Evolutionary conservation across 306 rosid genomes (phyloP).

Genomic region (Biancaea sappan): DNA sequence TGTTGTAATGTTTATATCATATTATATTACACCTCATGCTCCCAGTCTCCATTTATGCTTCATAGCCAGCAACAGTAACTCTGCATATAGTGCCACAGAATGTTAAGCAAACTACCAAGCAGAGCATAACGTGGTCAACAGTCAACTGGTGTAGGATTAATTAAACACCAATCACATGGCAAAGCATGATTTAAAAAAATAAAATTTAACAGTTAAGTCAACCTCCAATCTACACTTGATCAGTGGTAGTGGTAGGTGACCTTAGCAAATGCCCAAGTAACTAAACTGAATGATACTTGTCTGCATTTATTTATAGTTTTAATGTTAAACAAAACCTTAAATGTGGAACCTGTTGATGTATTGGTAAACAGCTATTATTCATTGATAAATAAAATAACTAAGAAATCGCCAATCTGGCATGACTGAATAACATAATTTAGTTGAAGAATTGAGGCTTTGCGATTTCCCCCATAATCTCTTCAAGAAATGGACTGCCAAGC

Average conservation of each 20-base stretch:
- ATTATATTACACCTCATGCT: not conserved
- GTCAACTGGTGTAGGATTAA: not conserved
- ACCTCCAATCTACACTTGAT: too few species aligned
- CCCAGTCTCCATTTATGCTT: not conserved
- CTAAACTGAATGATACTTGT: too few species aligned
- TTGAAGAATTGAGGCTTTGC: not conserved
- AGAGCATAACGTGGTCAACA: not conserved
- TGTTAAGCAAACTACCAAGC: not conserved
- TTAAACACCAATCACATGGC: not conserved
- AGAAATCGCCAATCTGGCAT: not conserved
- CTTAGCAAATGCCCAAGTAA: too few species aligned
- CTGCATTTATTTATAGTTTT: too few species aligned
- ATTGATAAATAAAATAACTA: not conserved
- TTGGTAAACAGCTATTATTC: not conserved
- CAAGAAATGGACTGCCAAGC: not conserved
- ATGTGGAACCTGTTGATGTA: not conserved
- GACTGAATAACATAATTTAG: not conserved
- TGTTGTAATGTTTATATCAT: not conserved
- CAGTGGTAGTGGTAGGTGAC: too few species aligned
- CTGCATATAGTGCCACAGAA: not conserved
- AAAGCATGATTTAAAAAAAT: too few species aligned
- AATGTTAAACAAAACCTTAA: too few species aligned
- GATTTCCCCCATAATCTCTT: not conserved
- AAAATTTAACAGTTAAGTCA: too few species aligned
- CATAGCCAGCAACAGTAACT: not conserved